Evolutionary conservation across 805 yeast species (phyloP).

Genomic region (Spathaspora arborariae): DNA sequence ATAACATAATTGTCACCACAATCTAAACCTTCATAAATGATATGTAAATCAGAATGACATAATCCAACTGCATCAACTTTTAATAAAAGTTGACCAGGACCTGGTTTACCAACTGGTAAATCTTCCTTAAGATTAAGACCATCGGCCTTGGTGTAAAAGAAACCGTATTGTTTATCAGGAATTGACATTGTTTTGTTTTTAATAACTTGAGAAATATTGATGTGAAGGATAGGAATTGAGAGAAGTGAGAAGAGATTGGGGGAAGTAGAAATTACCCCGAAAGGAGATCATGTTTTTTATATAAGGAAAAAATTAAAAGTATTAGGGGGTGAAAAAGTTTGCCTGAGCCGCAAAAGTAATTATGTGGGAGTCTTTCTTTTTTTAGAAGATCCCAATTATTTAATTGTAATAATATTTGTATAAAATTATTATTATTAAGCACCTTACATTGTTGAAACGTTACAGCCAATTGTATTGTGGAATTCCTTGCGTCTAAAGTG

Average conservation of each 20-base stretch:
- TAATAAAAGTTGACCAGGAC: conserved; percentile 20
- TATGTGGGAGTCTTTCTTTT: too few relatives aligned
- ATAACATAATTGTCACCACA: conserved; percentile 27
- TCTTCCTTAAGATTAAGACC: conserved; percentile 8
- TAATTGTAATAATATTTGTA: too few relatives aligned
- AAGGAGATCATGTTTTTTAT: not conserved
- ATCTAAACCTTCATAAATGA: conserved; percentile 16
- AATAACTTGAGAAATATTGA: not conserved
- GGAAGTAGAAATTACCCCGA: not conserved
- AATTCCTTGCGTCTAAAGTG: too few relatives aligned
- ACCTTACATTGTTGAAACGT: too few relatives aligned
- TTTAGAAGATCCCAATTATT: not conserved
- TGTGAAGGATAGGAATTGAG: not conserved
- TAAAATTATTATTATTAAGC: too few relatives aligned
- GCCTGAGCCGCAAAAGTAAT: not conserved
- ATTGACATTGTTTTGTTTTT: conserved; percentile 6
- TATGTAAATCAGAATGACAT: conserved; percentile 42
- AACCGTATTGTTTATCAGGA: conserved; percentile 10
- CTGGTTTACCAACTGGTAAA: conserved; percentile 7
- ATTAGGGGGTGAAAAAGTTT: not conserved
- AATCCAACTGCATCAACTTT: conserved; percentile 41
- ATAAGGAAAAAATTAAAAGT: not conserved
- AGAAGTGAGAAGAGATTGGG: not conserved
- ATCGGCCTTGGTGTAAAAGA: conserved; percentile 2
- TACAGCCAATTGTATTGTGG: too few relatives aligned